phyloP scores from a whole-genome alignment of 2,329 filamentous ascomycete genomes.

The Trichoderma guizhouense region DNA sequence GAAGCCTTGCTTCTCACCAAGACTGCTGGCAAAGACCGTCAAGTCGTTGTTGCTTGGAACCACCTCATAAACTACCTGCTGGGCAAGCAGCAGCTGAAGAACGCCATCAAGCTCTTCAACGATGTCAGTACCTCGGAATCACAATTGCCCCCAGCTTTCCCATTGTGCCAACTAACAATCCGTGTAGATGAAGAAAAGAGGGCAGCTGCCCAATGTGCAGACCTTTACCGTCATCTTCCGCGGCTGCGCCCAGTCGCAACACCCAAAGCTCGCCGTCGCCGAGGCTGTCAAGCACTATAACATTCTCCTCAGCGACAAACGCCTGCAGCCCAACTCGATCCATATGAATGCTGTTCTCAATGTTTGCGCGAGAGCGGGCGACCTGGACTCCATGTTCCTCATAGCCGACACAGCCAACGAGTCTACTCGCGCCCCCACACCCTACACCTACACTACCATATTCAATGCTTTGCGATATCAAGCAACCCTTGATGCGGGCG shows the following conservation, averaged over 20 bases:
- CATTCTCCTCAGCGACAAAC: constrained; percentile 62
- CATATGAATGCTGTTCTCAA: constrained; percentile 87
- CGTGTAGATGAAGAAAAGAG: constrained; percentile 87
- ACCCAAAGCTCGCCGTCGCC: constrained; percentile 57
- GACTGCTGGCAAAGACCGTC: constrained; percentile 60
- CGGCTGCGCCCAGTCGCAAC: constrained; percentile 63
- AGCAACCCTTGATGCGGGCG: constrained; percentile 26
- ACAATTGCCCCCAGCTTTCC: neutral
- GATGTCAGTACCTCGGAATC: constrained; percentile 53
- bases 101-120: constrained; percentile 80
- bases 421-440: constrained; percentile 59
- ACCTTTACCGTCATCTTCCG: constrained; percentile 83
- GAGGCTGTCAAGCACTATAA: constrained; percentile 76
- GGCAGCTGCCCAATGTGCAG: constrained; percentile 71
- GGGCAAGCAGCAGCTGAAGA: constrained; percentile 54
- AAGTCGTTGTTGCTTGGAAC: constrained; percentile 82
- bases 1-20: constrained; percentile 68
- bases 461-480: constrained; percentile 66
- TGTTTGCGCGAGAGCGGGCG: constrained; percentile 69
- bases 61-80: constrained; percentile 72
- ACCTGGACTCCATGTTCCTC: constrained; percentile 78
- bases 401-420: constrained; percentile 71
- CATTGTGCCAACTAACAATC: neutral
- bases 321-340: constrained; percentile 68
- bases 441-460: constrained; percentile 75